phyloP scores from a whole-genome alignment of 1,139 yeast genomes.

The Saccharomyces hybrid region DNA sequence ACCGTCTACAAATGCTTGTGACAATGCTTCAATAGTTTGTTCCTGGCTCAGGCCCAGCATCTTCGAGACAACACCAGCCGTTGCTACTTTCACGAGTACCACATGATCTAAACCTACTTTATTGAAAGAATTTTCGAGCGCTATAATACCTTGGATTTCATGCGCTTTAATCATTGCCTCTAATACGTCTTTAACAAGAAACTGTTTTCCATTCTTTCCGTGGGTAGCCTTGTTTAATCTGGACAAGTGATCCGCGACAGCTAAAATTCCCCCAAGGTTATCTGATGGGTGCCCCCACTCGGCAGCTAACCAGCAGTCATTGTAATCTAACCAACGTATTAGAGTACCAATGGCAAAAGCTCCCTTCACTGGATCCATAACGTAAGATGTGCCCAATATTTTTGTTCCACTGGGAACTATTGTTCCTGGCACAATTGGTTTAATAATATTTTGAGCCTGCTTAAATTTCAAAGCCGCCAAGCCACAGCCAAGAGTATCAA shows the following conservation, averaged over 20 bases:
- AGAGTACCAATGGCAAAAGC: conserved; percentile 51
- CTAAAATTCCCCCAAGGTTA: conserved; percentile 50
- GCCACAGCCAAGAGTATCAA: conserved; percentile 55
- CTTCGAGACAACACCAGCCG: conserved; percentile 52
- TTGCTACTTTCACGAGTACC: conserved; percentile 51
- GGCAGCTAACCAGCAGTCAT: conserved; percentile 59
- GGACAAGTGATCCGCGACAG: conserved; percentile 51
- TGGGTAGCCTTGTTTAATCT: conserved; percentile 39
- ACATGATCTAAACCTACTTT: conserved; percentile 56
- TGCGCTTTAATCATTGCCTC: conserved; percentile 55
- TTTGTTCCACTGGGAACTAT: conserved; percentile 47
- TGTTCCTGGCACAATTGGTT: conserved; percentile 51
- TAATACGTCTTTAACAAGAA: conserved; percentile 43
- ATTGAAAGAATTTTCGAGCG: conserved; percentile 52
- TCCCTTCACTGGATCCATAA: conserved; percentile 49
- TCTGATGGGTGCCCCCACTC: conserved; percentile 64
- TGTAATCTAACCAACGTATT: conserved; percentile 53
- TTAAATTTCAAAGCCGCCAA: conserved; percentile 50
- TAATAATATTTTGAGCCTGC: conserved; percentile 42
- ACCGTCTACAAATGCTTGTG: conserved; percentile 57
- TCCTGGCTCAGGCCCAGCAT: conserved; percentile 42
- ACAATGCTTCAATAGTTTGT: conserved; percentile 48
- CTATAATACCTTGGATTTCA: conserved; percentile 52
- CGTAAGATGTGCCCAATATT: conserved; percentile 45
- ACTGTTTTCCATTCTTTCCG: conserved; percentile 35